Base-by-base conservation (phyloP, 345 rosid species). In the Acer negundo region DNA sequence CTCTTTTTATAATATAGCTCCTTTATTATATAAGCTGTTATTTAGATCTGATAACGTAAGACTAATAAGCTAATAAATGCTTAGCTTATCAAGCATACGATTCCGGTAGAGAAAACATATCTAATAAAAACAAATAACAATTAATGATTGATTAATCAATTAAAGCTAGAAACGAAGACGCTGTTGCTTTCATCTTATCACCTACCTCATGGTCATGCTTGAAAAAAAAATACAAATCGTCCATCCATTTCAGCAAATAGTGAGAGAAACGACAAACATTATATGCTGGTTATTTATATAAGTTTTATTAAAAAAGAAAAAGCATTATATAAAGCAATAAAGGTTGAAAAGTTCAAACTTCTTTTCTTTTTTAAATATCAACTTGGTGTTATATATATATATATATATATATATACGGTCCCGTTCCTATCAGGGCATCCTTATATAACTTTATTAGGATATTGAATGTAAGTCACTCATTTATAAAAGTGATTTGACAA, bases 321-420 rank as follows among this genome's bases (percentile, higher is more conserved):
- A 1, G 38, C 38, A 35, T 35, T 62, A 56, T 64, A 55, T 35
- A 62, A 31, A 5, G 26, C 20, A 31, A 12, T 1, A 56, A 55
- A 71, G 17, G 49, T 13, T 72, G 74, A 70, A 56, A 72, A 10
- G 49, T 72, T 56, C 28, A n/a, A 11, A 6, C 75, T 26, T 23
- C 26, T 0, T 44, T 58, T 19, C n/a, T 42, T 42, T 42, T 42
- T 42, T 42, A 42, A 42, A 42, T 42, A 42, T 42, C 46, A 42
- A 42, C 46, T 42, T 35, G 38, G 7, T 35, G 38, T 35, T 35
- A 35, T 35, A 35, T 35, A 35, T 2, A 28, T 28, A 28, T 28
- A 28, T 28, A 28, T 26, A 26, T n/a, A n/a, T n/a, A n/a, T n/a
- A n/a, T n/a, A n/a, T n/a, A n/a, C n/a, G n/a, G n/a, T n/a, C n/a